phyloP scores from a whole-genome alignment of 108 stramenopile species.

The Parmales sp. region DNA sequence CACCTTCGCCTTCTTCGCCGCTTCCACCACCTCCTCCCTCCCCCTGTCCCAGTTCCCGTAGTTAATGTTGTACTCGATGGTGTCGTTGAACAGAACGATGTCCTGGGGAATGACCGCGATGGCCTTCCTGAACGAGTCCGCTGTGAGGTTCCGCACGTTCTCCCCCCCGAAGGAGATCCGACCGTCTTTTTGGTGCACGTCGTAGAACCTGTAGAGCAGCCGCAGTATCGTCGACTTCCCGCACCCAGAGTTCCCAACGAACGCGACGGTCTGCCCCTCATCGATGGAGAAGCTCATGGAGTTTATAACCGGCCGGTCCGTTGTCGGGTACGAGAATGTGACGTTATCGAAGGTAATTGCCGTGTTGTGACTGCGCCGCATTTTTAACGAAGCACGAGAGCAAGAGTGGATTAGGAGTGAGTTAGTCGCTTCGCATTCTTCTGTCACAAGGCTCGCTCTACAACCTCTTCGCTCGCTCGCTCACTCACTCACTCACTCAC shows the following conservation, averaged over 20 bases:
- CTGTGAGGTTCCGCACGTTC: conserved; percentile 51
- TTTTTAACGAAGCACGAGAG: not conserved
- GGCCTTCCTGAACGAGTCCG: conserved; percentile 50
- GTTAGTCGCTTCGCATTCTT: no score
- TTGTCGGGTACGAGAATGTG: conserved; percentile 53
- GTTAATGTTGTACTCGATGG: conserved; percentile 80
- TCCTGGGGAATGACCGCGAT: conserved; percentile 94
- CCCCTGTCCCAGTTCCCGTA: conserved; percentile 69
- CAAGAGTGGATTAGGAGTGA: no score
- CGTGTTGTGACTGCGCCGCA: conserved; percentile 13
- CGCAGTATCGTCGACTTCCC: conserved; percentile 82
- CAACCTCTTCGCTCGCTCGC: no score
- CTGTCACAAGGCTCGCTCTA: no score
- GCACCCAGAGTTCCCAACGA: conserved; percentile 82
- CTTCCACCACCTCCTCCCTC: conserved; percentile 62
- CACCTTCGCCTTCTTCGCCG: conserved; percentile 68
- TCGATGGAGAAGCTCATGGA: conserved; percentile 47
- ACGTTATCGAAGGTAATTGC: conserved; percentile 50
- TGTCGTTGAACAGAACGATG: conserved; percentile 86
- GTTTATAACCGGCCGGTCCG: not conserved
- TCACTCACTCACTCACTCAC: no score
- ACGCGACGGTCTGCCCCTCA: conserved; percentile 77
- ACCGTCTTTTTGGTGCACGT: conserved; percentile 39
- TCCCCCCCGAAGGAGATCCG: conserved; percentile 65
- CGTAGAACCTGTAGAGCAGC: conserved; percentile 78